phyloP scores from a whole-genome alignment of 163 green algal species.

The Scenedesmus sp. region DNA sequence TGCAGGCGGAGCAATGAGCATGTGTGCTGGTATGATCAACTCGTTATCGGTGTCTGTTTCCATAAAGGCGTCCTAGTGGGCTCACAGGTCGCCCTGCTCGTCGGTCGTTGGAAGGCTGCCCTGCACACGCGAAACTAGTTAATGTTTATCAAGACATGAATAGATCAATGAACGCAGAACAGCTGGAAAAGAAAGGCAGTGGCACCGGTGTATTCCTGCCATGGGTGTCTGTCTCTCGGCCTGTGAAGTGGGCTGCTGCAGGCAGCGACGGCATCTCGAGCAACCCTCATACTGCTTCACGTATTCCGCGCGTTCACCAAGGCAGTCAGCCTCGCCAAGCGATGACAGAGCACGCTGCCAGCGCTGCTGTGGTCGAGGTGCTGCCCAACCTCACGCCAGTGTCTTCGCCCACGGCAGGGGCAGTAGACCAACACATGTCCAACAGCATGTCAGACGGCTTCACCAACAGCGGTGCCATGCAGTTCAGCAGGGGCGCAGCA shows the following conservation, averaged over 20 bases:
- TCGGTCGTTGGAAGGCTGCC: too few relatives aligned
- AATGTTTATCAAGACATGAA: background rate
- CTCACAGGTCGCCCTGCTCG: too few relatives aligned
- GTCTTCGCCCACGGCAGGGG: background rate
- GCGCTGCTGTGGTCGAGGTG: background rate
- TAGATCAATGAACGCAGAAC: background rate
- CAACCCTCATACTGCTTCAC: background rate
- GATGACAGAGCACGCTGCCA: background rate
- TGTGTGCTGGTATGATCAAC: too few relatives aligned
- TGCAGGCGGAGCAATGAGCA: too few relatives aligned
- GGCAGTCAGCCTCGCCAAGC: background rate
- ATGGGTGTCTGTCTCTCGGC: background rate
- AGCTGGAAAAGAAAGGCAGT: background rate
- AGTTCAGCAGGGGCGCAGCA: background rate
- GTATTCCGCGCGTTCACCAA: background rate
- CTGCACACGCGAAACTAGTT: background rate
- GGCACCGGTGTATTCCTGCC: constrained; percentile 8
- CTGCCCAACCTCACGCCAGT: background rate
- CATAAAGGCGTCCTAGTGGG: too few relatives aligned
- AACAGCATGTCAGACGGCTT: background rate
- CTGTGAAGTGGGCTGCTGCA: background rate
- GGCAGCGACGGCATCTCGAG: background rate
- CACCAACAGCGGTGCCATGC: background rate
- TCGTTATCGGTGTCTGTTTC: too few relatives aligned
- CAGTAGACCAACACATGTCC: background rate